phyloP scores from a whole-genome alignment of 176 grass and related monocot genomes.

The Oropetium thomaeum region DNA sequence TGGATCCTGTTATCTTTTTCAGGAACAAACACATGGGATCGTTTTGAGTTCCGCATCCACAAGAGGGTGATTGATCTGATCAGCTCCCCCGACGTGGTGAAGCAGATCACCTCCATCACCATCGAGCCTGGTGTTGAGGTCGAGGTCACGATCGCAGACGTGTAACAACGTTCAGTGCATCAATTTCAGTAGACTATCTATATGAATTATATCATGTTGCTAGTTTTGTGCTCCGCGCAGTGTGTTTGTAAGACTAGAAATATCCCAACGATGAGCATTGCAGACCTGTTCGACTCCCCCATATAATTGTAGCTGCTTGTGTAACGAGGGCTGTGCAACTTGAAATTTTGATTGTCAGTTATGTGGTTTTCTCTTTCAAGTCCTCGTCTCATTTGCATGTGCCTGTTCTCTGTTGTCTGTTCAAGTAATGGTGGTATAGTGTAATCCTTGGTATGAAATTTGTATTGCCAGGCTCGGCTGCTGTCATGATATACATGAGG shows the following conservation, averaged over 20 bases:
- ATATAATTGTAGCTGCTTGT: neutral
- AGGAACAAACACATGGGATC: constrained; percentile 60
- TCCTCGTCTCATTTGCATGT: too few relatives aligned
- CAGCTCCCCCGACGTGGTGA: constrained; percentile 49
- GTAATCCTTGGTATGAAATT: neutral
- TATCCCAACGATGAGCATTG: neutral
- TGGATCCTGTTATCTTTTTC: neutral
- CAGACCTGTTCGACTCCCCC: too few relatives aligned
- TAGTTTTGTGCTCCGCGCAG: constrained; percentile 5
- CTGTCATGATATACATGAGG: neutral
- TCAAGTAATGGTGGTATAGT: too few relatives aligned
- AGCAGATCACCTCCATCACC: constrained; percentile 49
- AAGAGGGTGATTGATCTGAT: constrained; percentile 53
- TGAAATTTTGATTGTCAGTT: constrained; percentile 3
- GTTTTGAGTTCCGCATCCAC: constrained; percentile 56
- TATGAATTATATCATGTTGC: neutral
- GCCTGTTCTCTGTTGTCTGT: neutral
- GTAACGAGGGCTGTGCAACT: neutral
- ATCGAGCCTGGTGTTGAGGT: constrained; percentile 48
- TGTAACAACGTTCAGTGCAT: constrained; percentile 1
- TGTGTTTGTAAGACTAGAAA: neutral
- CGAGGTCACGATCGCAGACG: constrained; percentile 41
- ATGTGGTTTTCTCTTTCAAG: neutral
- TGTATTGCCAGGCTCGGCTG: neutral
- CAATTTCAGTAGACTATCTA: neutral